Percentiles rank a stretch among this genome's conserved stretches.
Conservation (phyloP, 805 yeast genomes). For the Cyberlindnera mycetangii region DNA sequence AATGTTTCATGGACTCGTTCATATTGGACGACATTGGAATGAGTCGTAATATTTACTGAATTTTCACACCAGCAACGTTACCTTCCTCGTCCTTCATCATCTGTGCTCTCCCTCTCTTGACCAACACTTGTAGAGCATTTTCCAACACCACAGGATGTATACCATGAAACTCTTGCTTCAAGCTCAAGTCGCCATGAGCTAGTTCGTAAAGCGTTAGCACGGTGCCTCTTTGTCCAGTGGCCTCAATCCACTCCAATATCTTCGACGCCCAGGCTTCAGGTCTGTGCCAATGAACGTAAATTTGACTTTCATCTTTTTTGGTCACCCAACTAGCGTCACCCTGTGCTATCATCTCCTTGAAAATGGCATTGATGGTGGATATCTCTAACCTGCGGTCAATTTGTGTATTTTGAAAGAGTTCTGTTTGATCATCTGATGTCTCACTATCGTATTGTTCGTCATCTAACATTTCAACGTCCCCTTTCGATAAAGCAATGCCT, state of each 20-base stretch:
- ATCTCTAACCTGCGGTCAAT: constrained; percentile 54
- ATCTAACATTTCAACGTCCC: constrained; percentile 24
- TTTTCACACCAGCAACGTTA: constrained; percentile 75
- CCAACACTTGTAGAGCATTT: constrained; percentile 53
- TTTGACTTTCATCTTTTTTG: constrained; percentile 36
- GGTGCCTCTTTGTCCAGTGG: constrained; percentile 72
- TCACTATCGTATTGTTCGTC: constrained; percentile 6
- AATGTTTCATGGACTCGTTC: too few species aligned
- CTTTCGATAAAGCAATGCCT: constrained; percentile 29
- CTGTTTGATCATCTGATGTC: constrained; percentile 6
- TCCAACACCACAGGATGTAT: constrained; percentile 57
- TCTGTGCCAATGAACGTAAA: constrained; percentile 60
- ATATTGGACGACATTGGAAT: too few species aligned
- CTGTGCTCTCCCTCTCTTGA: constrained; percentile 69
- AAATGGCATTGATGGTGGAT: constrained; percentile 53
- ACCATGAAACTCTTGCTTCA: constrained; percentile 55
- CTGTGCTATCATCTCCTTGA: constrained; percentile 51
- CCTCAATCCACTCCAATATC: constrained; percentile 67
- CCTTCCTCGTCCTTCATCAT: constrained; percentile 65
- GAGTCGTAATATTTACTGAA: constrained; percentile 35
- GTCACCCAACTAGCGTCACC: constrained; percentile 57
- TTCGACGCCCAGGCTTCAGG: constrained; percentile 66
- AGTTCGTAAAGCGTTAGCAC: constrained; percentile 83
- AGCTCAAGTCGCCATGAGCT: constrained; percentile 57
- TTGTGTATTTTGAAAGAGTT: constrained; percentile 46